phyloP scores from a whole-genome alignment of 345 rosid genomes.

The Linum lewisii region DNA sequence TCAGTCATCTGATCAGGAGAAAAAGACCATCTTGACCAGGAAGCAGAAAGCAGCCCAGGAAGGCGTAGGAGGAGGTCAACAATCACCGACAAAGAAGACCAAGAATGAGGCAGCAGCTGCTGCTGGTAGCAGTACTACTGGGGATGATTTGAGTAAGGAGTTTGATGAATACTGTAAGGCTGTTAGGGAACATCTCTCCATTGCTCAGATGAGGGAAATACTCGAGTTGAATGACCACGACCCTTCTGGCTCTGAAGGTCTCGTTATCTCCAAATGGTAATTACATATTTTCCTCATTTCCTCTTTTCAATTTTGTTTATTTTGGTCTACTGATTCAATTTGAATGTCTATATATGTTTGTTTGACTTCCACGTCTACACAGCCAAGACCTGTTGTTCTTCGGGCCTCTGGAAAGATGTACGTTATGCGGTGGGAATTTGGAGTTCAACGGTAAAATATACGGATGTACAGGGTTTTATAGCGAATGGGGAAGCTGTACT shows the following conservation, averaged over 20 bases:
- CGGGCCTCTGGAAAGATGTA: constrained; percentile 55
- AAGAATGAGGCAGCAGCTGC: constrained; percentile 32
- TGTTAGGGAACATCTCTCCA: constrained; percentile 37
- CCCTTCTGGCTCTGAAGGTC: constrained; percentile 34
- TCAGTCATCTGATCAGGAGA: constrained; percentile 37
- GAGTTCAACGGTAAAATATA: constrained; percentile 48
- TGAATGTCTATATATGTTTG: too few species aligned
- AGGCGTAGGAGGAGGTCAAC: too few species aligned
- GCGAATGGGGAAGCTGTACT: constrained; percentile 82
- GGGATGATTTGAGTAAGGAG: constrained; percentile 22
- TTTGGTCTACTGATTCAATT: too few species aligned
- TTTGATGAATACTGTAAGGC: constrained; percentile 46
- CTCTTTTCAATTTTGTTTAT: too few species aligned
- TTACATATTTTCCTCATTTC: too few species aligned
- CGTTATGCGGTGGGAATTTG: constrained; percentile 39
- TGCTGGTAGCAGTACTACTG: background rate
- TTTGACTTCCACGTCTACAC: too few species aligned
- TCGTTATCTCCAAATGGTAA: constrained; percentile 31
- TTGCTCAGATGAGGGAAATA: constrained; percentile 51
- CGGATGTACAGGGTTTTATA: constrained; percentile 51
- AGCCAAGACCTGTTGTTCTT: constrained; percentile 63
- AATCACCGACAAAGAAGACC: constrained; percentile 45
- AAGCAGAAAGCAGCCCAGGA: constrained; percentile 71
- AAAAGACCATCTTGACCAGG: constrained; percentile 46
- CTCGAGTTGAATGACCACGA: constrained; percentile 55